phyloP scores from a whole-genome alignment of 495 filamentous ascomycete species.

The Penicillium psychrofluorescens region DNA sequence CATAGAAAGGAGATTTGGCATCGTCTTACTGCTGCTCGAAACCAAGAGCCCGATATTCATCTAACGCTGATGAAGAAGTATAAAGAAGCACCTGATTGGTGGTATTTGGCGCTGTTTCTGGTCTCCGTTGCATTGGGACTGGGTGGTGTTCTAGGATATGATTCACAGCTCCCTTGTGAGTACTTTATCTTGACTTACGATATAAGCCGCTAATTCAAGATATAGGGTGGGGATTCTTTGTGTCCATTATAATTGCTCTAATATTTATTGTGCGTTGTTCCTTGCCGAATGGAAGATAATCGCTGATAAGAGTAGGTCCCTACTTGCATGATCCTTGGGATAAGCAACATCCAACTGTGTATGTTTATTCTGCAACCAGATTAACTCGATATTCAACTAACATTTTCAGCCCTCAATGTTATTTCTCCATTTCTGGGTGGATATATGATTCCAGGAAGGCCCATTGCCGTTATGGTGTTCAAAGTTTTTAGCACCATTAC shows the following conservation, averaged over 20 bases:
- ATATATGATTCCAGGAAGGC: slow-evolving; percentile 55
- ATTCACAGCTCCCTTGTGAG: slow-evolving; percentile 44
- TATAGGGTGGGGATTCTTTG: slow-evolving; percentile 51
- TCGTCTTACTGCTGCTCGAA: slow-evolving; percentile 43
- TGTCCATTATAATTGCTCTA: slow-evolving; percentile 31
- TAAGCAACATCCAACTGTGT: slow-evolving; percentile 45
- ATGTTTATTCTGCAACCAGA: not conserved
- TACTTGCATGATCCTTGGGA: slow-evolving; percentile 37
- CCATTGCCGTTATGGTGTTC: slow-evolving; percentile 58
- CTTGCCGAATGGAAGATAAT: not conserved
- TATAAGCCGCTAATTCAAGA: not conserved
- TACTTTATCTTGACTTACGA: not conserved
- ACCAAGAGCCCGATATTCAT: slow-evolving; percentile 43
- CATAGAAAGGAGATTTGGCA: slow-evolving; percentile 51
- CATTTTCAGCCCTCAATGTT: slow-evolving; percentile 46
- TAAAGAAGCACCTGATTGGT: slow-evolving; percentile 19
- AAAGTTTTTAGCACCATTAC: slow-evolving; percentile 63
- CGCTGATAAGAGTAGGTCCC: slow-evolving; percentile 10
- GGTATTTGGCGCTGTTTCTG: slow-evolving; percentile 14
- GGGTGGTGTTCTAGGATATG: slow-evolving; percentile 45
- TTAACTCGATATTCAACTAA: not conserved
- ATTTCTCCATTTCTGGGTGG: slow-evolving; percentile 57
- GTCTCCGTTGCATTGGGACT: slow-evolving; percentile 45
- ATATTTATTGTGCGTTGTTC: slow-evolving; percentile 14
- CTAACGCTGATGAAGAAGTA: slow-evolving; percentile 18